Evolutionary conservation across 306 rosid genomes (phyloP).

Genomic region (Begonia masoniana): DNA sequence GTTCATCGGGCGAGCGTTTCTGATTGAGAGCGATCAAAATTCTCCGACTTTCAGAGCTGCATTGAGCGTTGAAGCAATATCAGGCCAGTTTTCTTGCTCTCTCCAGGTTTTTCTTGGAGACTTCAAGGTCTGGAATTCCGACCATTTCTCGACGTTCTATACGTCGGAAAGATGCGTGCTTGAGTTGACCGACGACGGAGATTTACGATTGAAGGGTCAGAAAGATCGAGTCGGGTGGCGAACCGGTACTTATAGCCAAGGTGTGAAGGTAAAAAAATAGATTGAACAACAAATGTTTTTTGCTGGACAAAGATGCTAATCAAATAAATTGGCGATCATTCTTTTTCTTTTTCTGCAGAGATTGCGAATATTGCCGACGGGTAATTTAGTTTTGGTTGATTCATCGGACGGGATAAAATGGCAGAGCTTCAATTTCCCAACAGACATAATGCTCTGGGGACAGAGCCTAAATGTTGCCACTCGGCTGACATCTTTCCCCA

Average conservation of each 20-base stretch:
- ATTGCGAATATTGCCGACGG: conserved; percentile 36
- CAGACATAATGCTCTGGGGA: conserved; percentile 72
- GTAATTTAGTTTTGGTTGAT: conserved; percentile 69
- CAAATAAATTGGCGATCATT: too few species aligned
- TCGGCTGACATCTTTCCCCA: conserved; percentile 45
- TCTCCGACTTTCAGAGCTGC: conserved; percentile 55
- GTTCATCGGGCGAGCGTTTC: conserved; percentile 53
- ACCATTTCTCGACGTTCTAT: conserved; percentile 52
- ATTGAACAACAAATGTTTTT: neutral
- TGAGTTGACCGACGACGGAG: conserved; percentile 55
- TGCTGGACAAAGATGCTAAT: neutral
- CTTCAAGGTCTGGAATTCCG: conserved; percentile 84
- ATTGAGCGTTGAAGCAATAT: conserved; percentile 44
- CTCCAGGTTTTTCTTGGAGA: conserved; percentile 70
- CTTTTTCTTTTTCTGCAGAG: conserved; percentile 29
- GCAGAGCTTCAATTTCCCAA: conserved; percentile 97
- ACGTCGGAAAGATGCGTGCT: conserved; percentile 43
- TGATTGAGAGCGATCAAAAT: conserved; percentile 27
- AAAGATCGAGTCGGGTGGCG: conserved; percentile 66
- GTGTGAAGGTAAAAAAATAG: conserved; percentile 57
- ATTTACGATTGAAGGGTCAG: conserved; percentile 66
- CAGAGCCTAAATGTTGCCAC: conserved; percentile 75
- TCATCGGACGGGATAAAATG: conserved; percentile 36
- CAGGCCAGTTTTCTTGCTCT: conserved; percentile 56
- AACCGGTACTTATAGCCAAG: conserved; percentile 84